phyloP scores from a whole-genome alignment of 1,139 yeast genomes.

The Wickerhamomyces sp. region DNA sequence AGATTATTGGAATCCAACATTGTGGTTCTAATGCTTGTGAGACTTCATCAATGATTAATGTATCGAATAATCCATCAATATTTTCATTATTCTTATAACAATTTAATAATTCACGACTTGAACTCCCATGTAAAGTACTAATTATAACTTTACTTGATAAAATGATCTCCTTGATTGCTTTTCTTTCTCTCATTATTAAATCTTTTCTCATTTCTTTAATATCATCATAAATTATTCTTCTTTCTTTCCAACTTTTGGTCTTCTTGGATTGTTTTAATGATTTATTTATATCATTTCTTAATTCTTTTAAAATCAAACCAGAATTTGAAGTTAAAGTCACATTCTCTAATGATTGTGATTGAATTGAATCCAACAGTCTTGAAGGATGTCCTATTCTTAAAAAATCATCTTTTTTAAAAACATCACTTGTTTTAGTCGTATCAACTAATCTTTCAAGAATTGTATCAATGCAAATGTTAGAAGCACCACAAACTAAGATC shows the following conservation, averaged over 20 bases:
- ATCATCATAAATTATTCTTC: conserved; percentile 63
- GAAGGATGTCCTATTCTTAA: conserved; percentile 94
- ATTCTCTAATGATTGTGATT: conserved; percentile 74
- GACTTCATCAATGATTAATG: conserved; percentile 90
- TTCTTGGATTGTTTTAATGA: conserved; percentile 58
- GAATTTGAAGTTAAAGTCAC: conserved; percentile 59
- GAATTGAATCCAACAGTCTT: conserved; percentile 56
- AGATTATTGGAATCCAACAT: conserved; percentile 91
- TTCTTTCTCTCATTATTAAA: conserved; percentile 58
- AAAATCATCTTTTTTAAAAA: conserved; percentile 43
- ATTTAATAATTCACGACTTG: conserved; percentile 58
- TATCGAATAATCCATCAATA: conserved; percentile 49
- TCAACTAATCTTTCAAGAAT: conserved; percentile 63
- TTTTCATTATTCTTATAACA: conserved; percentile 29
- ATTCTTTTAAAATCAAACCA: conserved; percentile 61
- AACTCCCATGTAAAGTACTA: conserved; percentile 85
- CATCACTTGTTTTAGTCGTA: conserved; percentile 33
- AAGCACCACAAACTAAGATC: conserved; percentile 89
- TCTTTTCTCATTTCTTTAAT: conserved; percentile 69
- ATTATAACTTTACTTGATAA: conserved; percentile 63
- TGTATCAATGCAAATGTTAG: conserved; percentile 93
- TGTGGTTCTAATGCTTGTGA: conserved; percentile 94
- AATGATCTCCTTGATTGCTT: conserved; percentile 56
- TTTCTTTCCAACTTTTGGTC: conserved; percentile 57
- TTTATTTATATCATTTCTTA: conserved; percentile 64